Evolutionary conservation across 768 basidiomycete genomes (phyloP).

Genomic region (Auriscalpium orientale): DNA sequence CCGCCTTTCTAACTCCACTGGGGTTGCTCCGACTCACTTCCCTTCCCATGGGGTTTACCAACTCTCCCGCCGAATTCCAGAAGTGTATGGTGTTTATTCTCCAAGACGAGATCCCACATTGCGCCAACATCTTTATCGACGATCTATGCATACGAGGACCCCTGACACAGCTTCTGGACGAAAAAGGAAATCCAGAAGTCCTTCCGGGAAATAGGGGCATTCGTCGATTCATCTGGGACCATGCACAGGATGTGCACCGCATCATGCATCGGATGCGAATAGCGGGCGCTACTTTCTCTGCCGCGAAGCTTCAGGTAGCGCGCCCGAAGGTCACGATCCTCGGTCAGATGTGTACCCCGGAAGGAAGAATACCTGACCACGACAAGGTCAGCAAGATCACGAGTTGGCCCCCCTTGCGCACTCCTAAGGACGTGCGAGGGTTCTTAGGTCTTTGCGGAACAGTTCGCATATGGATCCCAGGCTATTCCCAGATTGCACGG

Average conservation of each 20-base stretch:
- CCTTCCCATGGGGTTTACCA: not conserved
- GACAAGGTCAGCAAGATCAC: slow-evolving; percentile 18
- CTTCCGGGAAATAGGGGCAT: no score
- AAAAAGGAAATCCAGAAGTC: not conserved
- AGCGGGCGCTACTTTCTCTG: not conserved
- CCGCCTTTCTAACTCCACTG: not conserved
- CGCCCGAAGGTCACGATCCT: slow-evolving; percentile 23
- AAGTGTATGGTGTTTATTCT: slow-evolving; percentile 27
- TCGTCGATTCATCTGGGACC: not conserved
- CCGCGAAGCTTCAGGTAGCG: not conserved
- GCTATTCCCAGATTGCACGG: slow-evolving; percentile 14
- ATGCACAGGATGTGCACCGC: not conserved
- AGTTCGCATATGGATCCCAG: slow-evolving; percentile 14
- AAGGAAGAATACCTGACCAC: slow-evolving; percentile 25
- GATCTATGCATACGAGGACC: slow-evolving; percentile 4
- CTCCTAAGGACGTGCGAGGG: slow-evolving; percentile 16
- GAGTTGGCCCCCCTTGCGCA: slow-evolving; percentile 16
- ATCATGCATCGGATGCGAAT: not conserved
- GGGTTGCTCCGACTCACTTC: not conserved
- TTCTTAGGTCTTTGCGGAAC: slow-evolving; percentile 19
- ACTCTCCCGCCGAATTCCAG: slow-evolving; percentile 18
- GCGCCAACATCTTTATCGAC: slow-evolving; percentile 24
- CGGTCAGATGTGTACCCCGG: slow-evolving; percentile 30
- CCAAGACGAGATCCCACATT: slow-evolving; percentile 22
- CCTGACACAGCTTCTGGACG: not conserved